phyloP scores from a whole-genome alignment of 148 eudicot genomes.

The Arctostaphylos glauca region DNA sequence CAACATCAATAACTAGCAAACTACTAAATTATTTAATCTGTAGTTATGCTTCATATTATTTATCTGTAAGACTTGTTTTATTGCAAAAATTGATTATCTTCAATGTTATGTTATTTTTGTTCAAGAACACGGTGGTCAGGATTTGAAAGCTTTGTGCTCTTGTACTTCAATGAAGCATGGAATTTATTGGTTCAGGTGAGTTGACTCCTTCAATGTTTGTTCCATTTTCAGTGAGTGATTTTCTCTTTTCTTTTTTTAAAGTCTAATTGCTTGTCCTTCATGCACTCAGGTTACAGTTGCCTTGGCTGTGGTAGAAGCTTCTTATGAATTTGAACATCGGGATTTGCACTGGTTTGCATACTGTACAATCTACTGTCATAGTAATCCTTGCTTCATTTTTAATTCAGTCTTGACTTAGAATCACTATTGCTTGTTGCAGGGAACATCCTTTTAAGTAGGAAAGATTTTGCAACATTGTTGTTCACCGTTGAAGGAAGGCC shows the following conservation, averaged over 20 bases:
- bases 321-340: conserved; percentile 93
- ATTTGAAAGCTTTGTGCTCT: conserved; percentile 91
- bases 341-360: conserved; percentile 82
- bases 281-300: conserved; percentile 69
- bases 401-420: background rate
- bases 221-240: background rate
- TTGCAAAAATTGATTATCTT: conserved; percentile 15
- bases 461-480: conserved; percentile 42
- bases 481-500: conserved; percentile 70
- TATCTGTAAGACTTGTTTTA: background rate
- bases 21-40: background rate
- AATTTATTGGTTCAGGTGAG: conserved; percentile 79
- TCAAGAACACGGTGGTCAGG: conserved; percentile 88
- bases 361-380: conserved; percentile 8
- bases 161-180: conserved; percentile 70
- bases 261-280: conserved; percentile 6
- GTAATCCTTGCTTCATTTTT: conserved; percentile 9
- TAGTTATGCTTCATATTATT: background rate
- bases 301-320: conserved; percentile 86
- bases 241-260: background rate
- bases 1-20: background rate
- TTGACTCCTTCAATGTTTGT: background rate
- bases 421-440: conserved; percentile 34
- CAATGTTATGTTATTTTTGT: conserved; percentile 81
- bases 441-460: conserved; percentile 79